Percentiles rank a stretch among this genome's conserved stretches.
Conservation (phyloP, 2,329 filamentous ascomycete genomes). For the Laburnicola sp. region DNA sequence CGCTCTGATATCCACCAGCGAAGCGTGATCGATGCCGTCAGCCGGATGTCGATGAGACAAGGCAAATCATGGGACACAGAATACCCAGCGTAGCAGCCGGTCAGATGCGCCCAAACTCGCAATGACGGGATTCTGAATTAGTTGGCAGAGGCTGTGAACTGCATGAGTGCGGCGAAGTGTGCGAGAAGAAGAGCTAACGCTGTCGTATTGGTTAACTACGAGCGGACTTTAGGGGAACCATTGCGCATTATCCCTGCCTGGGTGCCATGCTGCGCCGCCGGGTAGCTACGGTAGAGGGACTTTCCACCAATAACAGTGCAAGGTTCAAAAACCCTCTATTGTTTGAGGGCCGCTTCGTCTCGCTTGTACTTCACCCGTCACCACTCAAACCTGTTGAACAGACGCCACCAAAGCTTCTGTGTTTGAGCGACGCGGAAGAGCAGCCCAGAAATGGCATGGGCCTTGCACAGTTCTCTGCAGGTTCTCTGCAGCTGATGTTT, state of each 20-base stretch:
- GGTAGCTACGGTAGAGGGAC: slow-evolving; percentile 3
- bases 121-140: neutral
- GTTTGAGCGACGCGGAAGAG: too few species aligned
- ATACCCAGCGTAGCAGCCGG: neutral
- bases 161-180: neutral
- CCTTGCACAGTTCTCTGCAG: too few species aligned
- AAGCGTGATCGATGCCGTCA: neutral
- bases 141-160: slow-evolving; percentile 6
- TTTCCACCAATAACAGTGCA: slow-evolving; percentile 2
- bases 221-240: too few species aligned
- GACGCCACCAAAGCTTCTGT: neutral
- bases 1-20: neutral
- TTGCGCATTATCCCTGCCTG: too few species aligned
- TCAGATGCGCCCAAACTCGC: neutral
- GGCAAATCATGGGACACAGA: neutral
- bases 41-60: neutral
- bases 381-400: neutral
- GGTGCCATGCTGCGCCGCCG: neutral
- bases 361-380: neutral
- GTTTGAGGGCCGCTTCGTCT: neutral
- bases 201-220: too few species aligned
- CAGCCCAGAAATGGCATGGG: neutral
- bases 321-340: slow-evolving; percentile 9
- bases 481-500: too few species aligned
- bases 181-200: neutral